These are phyloP conservation scores for Nectriaceae sp. DNA, from an alignment of 2,329 filamentous ascomycete genomes.

Conservation along the genomic window DNA sequence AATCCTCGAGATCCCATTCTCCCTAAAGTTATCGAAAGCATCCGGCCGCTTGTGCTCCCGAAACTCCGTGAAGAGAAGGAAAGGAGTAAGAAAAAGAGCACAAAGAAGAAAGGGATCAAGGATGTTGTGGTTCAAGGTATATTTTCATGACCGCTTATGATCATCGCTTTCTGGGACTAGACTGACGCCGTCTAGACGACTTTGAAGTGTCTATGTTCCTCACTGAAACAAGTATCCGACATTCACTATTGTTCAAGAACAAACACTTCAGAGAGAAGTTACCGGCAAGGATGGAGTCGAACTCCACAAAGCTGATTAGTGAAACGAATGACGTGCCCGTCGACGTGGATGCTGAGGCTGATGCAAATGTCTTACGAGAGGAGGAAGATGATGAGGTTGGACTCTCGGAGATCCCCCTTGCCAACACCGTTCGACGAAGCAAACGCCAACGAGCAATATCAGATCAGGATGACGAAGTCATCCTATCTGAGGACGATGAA, in stretches of 20 bases:
- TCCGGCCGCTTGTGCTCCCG: slow-evolving; percentile 83
- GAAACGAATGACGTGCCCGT: slow-evolving; percentile 55
- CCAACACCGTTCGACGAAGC: slow-evolving; percentile 20
- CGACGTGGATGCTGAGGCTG: slow-evolving; percentile 49
- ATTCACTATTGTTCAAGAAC: slow-evolving; percentile 83
- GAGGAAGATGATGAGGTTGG: slow-evolving; percentile 43
- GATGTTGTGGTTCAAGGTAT: slow-evolving; percentile 82
- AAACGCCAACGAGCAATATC: slow-evolving; percentile 32
- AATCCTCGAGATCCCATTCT: slow-evolving; percentile 75
- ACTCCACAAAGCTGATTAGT: slow-evolving; percentile 62
- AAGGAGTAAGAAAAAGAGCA: slow-evolving; percentile 57
- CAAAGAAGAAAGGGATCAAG: slow-evolving; percentile 80
- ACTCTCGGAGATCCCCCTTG: slow-evolving; percentile 38
- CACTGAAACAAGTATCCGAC: slow-evolving; percentile 80
- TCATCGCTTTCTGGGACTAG: slow-evolving; percentile 19
- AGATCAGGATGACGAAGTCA: slow-evolving; percentile 32
- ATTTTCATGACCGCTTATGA: background rate
- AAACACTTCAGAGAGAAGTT: slow-evolving; percentile 71
- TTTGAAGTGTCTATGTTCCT: slow-evolving; percentile 96
- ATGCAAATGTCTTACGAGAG: slow-evolving; percentile 47
- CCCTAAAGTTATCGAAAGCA: slow-evolving; percentile 78
- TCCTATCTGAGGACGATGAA: slow-evolving; percentile 36
- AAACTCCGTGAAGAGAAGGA: slow-evolving; percentile 87
- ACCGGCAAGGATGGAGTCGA: slow-evolving; percentile 57
- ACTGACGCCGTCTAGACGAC: slow-evolving; percentile 65